Evolutionary conservation across 352 stramenopile species (phyloP), one percentile per base, ranked within the genome.

Genomic region (Globisporangium lucens): DNA sequence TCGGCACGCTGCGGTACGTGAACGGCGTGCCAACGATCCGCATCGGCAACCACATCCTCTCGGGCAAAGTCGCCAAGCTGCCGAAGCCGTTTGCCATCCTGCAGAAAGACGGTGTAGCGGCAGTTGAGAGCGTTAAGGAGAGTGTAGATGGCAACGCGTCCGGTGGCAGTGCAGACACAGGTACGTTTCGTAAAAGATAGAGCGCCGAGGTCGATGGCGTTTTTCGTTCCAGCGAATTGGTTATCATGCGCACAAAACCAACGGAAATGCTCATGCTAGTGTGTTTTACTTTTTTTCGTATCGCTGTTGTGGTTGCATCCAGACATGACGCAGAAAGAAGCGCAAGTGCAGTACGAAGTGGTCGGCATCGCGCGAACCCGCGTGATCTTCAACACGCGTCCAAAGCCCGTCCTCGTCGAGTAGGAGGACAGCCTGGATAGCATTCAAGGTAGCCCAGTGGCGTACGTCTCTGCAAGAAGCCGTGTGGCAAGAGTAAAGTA

Each of bases 11-110:
- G 43, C 81, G 87, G 47, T 93, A 88, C 62, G 60, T 70, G 15
- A 71, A 88, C 56, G 85, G 82, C 46, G 82, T 87, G 38, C 82
- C 89, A 3, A 94, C 85, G 65, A 70, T 96, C 67, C 83, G 86
- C 41, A 91, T 96, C 56, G 89, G 89, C 55, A 94, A 91, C 70
- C 89, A 96, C 71, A 78, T 95, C 33, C 75, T 96, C 35, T 51
- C 79, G 20, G 89, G 89, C 35, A 94, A 92, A 62, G 69, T 91
- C 56, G 67, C 69, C 17, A 87, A 83, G 67, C 74, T 96, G 55
- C 68, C 78, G 61, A 93, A 90, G 38, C 82, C 86, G 1, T 89
- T 95, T 51, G 89, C 89, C 15, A 85, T 96, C 30, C 70, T 96
- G 68, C 73, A 86, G 49, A 91, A 90, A 62, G 57, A 81, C 10